Conservation (phyloP, 1,139 yeast species). For the Kurtzmaniella quercitrusa region DNA sequence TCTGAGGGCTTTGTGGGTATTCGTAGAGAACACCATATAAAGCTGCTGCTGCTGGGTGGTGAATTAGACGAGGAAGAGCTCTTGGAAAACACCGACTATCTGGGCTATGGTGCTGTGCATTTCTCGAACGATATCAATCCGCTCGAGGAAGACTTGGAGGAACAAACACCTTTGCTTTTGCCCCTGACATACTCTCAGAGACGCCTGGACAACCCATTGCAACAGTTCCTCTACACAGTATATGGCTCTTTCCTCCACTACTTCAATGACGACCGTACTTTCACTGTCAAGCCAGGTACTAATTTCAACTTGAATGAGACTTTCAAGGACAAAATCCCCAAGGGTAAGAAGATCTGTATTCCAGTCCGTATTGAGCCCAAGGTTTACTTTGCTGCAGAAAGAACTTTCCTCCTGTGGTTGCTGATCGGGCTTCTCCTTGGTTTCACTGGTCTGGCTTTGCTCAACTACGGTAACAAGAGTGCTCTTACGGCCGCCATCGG, state of each 20-base stretch:
- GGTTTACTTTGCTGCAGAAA: slow-evolving; percentile 79
- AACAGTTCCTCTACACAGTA: slow-evolving; percentile 26
- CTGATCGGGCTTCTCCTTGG: slow-evolving; percentile 70
- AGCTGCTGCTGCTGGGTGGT: slow-evolving; percentile 44
- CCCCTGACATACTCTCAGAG: slow-evolving; percentile 31
- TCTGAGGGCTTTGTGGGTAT: slow-evolving; percentile 58
- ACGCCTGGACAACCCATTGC: slow-evolving; percentile 23
- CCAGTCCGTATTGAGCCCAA: slow-evolving; percentile 83
- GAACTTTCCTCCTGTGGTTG: slow-evolving; percentile 76
- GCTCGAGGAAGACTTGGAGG: slow-evolving; percentile 46
- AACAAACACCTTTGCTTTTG: slow-evolving; percentile 35
- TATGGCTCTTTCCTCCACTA: slow-evolving; percentile 38
- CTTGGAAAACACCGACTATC: slow-evolving; percentile 31
- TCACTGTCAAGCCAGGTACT: slow-evolving; percentile 79
- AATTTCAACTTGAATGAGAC: slow-evolving; percentile 57
- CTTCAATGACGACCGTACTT: slow-evolving; percentile 64
- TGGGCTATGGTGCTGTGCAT: slow-evolving; percentile 40
- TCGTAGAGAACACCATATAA: slow-evolving; percentile 23
- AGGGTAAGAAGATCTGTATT: slow-evolving; percentile 69
- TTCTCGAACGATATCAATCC: slow-evolving; percentile 47
- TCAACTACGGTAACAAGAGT: slow-evolving; percentile 63
- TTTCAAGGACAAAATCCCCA: slow-evolving; percentile 59
- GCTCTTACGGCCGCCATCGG: slow-evolving; percentile 84
- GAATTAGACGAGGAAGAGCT: slow-evolving; percentile 46
- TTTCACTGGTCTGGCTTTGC: slow-evolving; percentile 66